phyloP scores from a whole-genome alignment of 2,329 filamentous ascomycete genomes.

The Nothopassalora personata region DNA sequence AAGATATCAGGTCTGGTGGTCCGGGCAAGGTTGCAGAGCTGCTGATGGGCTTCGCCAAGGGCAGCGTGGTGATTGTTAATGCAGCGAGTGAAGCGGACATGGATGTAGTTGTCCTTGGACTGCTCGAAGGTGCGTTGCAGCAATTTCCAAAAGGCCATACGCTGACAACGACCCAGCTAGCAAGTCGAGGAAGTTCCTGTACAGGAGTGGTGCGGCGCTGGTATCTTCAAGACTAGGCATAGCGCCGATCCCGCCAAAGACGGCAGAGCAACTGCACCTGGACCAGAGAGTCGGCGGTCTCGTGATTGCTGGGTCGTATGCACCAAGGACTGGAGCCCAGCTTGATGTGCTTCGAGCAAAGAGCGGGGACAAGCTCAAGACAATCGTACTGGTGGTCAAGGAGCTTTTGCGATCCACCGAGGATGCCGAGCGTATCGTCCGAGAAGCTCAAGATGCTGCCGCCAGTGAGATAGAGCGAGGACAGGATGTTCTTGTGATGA shows the following conservation, averaged over 20 bases:
- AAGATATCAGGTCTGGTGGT: slow-evolving; percentile 47
- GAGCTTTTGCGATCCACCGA: slow-evolving; percentile 41
- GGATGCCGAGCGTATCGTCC: slow-evolving; percentile 34
- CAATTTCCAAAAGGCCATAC: too few relatives aligned
- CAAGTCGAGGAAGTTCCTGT: slow-evolving; percentile 41
- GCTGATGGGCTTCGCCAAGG: slow-evolving; percentile 35
- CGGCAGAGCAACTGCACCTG: slow-evolving; percentile 40
- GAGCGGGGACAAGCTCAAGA: slow-evolving; percentile 40
- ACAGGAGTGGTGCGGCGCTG: slow-evolving; percentile 45
- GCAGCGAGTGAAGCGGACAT: slow-evolving; percentile 52
- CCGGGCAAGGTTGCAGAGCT: slow-evolving; percentile 39
- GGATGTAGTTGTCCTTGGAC: slow-evolving; percentile 49
- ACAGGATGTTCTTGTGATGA: slow-evolving; percentile 55
- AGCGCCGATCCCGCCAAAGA: slow-evolving; percentile 47
- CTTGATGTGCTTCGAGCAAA: slow-evolving; percentile 40
- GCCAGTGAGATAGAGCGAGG: slow-evolving; percentile 36
- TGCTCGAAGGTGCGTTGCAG: slow-evolving; percentile 37
- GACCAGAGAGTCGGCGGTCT: slow-evolving; percentile 43
- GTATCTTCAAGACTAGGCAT: slow-evolving; percentile 51
- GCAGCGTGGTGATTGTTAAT: slow-evolving; percentile 48
- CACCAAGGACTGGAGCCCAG: slow-evolving; percentile 56
- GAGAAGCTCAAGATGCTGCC: slow-evolving; percentile 34
- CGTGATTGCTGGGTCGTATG: slow-evolving; percentile 54
- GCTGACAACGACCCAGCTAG: neutral
- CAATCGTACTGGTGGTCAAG: slow-evolving; percentile 46